Conservation (phyloP, 169 alveolate species). For the Plasmodium knowlesi region DNA sequence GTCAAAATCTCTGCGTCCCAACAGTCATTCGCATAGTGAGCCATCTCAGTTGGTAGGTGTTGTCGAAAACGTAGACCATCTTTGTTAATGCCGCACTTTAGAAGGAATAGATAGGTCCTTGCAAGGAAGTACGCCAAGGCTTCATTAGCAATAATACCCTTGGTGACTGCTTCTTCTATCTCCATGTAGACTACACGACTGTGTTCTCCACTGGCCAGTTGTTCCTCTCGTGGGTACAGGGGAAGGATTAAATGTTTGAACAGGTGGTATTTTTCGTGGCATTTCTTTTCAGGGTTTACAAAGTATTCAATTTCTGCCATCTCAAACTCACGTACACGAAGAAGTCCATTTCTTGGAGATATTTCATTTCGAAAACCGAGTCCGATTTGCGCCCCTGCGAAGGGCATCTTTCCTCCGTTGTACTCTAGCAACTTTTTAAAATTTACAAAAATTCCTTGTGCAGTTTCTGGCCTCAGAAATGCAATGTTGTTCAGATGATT, state of each 20-base stretch:
- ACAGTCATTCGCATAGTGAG: conserved; percentile 99
- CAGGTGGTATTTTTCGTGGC: conserved; percentile 92
- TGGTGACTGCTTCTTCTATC: conserved; percentile 93
- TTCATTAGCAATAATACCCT: conserved; percentile 92
- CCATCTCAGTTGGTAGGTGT: conserved; percentile 97
- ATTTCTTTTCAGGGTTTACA: conserved; percentile 94
- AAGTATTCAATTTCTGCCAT: conserved; percentile 99
- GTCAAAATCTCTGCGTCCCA: conserved; percentile 99
- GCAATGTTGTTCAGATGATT: conserved; percentile 80
- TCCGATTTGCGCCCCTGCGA: conserved; percentile 98
- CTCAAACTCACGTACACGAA: conserved; percentile 97
- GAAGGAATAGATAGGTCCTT: conserved; percentile 94
- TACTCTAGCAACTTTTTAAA: conserved; percentile 93
- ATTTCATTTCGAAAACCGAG: conserved; percentile 98
- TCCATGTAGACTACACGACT: conserved; percentile 81
- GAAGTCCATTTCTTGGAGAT: conserved; percentile 96
- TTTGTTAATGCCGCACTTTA: conserved; percentile 91
- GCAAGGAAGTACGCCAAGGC: conserved; percentile 97
- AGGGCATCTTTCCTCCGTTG: conserved; percentile 97
- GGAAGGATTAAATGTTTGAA: conserved; percentile 90
- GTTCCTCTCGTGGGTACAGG: conserved; percentile 89
- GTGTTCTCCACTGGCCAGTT: conserved; percentile 76
- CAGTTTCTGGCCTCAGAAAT: conserved; percentile 98
- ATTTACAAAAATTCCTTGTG: conserved; percentile 98
- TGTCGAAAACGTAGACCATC: conserved; percentile 96